These are phyloP conservation scores for Coemansia interrupta DNA, from an alignment of 192 early-diverging fungal genomes.

Conservation along the genomic window DNA sequence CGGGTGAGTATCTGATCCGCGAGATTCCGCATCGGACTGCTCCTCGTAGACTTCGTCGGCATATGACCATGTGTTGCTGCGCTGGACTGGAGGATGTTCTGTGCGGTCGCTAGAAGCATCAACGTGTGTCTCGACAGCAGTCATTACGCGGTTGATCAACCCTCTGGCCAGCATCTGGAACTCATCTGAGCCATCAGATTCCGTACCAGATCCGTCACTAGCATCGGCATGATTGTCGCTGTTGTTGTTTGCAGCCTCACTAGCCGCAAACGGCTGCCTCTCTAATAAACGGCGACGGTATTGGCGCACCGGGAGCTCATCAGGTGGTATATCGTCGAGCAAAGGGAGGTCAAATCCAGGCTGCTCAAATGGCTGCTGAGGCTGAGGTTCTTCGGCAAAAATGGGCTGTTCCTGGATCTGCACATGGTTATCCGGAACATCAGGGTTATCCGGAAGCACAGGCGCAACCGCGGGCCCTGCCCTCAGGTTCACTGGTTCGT, in stretches of 20 bases:
- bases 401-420: slow-evolving; percentile 29
- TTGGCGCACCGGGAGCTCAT: slow-evolving; percentile 29
- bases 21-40: background rate
- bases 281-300: background rate
- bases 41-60: slow-evolving; percentile 32
- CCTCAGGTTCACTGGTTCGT: too few relatives aligned
- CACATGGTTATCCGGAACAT: background rate
- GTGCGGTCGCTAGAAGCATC: background rate
- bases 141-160: background rate
- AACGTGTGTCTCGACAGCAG: background rate
- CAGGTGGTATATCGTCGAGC: slow-evolving; percentile 24
- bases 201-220: too few relatives aligned
- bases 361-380: slow-evolving; percentile 33
- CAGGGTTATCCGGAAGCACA: background rate
- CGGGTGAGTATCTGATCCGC: background rate
- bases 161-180: too few relatives aligned
- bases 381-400: slow-evolving; percentile 39
- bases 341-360: slow-evolving; percentile 21
- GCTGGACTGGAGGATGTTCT: too few relatives aligned
- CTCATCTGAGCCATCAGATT: too few relatives aligned
- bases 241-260: too few relatives aligned
- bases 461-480: slow-evolving; percentile 3
- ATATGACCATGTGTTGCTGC: slow-evolving; percentile 26
- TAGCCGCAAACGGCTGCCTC: background rate
- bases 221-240: too few relatives aligned